Base-by-base conservation (phyloP, 2,329 filamentous ascomycete species). In the Endoconidiophora laricicola region DNA sequence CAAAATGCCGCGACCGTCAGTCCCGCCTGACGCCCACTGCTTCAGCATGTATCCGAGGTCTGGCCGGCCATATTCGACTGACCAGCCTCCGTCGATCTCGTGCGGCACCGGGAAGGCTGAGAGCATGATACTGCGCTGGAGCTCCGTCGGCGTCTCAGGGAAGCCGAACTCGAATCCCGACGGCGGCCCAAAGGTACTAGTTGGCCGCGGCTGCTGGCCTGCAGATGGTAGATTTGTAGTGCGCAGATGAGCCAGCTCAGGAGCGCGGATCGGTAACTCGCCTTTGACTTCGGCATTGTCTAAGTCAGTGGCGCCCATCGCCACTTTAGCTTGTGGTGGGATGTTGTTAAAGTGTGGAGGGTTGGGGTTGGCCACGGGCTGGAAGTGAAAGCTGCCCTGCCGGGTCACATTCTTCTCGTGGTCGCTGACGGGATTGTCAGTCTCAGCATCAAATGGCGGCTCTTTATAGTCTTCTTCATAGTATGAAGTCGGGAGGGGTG, bases 11-110 rank as follows among this genome's bases (percentile, higher is more conserved):
- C 77, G 67, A 2, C 79, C 77, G 55, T 81, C 76, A 0, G 68
- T 57, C 48, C 79, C 80, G n/a, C 79, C 81, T 20, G 76, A 79
- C 3, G 85, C 83, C 74, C 87, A 81, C 56, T 91, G 79, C 59
- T 78, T 80, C 49, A 96, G 73, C 77, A 94, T 86, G 62, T 82
- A 90, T 1, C 85, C 82, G 36, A 96, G 75, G 57, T 94, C 83
- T 0, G 90, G 90, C 0, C 90, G 78, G 16, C 87, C 87, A 63
- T 95, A 95, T 65, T 95, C 88, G 12, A 91, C 86, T 56, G 77
- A 83, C 86, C 90, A 94, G 49, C 87, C 85, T 56, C 86, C 81
- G 56, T 80, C 76, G 53, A 79, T 79, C 64, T 79, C 72, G 58
- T 78, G 72, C 29, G 75, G 73, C 36, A 78, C 68, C 0, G 88